Evolutionary conservation across 108 stramenopile species (phyloP).

Genomic region (Discostella pseudostelligera): DNA sequence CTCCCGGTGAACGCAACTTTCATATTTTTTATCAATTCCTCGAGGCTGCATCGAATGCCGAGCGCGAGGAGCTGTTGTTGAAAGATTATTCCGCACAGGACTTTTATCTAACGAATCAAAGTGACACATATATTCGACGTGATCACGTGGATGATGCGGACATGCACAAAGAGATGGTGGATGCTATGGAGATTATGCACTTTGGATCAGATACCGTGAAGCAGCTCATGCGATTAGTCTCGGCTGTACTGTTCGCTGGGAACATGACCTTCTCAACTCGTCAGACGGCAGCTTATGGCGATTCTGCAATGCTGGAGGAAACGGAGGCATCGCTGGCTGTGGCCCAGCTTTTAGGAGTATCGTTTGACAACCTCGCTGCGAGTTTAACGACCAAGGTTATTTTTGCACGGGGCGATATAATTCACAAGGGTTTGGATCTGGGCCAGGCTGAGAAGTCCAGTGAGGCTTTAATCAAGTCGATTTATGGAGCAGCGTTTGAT

Average conservation of each 20-base stretch:
- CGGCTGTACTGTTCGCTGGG: constrained; percentile 62
- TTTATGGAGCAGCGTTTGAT: constrained; percentile 86
- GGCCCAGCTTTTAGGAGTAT: constrained; percentile 68
- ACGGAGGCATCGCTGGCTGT: constrained; percentile 53
- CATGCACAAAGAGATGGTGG: constrained; percentile 62
- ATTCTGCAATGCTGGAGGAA: constrained; percentile 45
- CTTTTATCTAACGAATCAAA: constrained; percentile 46
- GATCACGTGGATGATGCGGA: constrained; percentile 54
- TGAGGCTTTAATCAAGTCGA: constrained; percentile 90
- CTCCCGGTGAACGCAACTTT: constrained; percentile 87
- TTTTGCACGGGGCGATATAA: constrained; percentile 55
- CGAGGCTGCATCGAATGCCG: constrained; percentile 43
- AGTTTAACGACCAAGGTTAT: constrained; percentile 67
- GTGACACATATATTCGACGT: constrained; percentile 52
- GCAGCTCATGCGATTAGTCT: constrained; percentile 53
- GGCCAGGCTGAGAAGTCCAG: constrained; percentile 67
- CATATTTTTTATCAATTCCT: constrained; percentile 93
- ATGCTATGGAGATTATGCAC: constrained; percentile 56
- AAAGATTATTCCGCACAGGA: constrained; percentile 21
- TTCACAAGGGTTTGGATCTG: constrained; percentile 54
- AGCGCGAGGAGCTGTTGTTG: constrained; percentile 36
- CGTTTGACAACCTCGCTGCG: constrained; percentile 46
- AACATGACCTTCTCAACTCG: constrained; percentile 57
- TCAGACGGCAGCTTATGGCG: constrained; percentile 16
- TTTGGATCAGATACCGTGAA: constrained; percentile 46